Base-by-base conservation (phyloP, 768 basidiomycete genomes). In the Tricholoma bakamatsutake region DNA sequence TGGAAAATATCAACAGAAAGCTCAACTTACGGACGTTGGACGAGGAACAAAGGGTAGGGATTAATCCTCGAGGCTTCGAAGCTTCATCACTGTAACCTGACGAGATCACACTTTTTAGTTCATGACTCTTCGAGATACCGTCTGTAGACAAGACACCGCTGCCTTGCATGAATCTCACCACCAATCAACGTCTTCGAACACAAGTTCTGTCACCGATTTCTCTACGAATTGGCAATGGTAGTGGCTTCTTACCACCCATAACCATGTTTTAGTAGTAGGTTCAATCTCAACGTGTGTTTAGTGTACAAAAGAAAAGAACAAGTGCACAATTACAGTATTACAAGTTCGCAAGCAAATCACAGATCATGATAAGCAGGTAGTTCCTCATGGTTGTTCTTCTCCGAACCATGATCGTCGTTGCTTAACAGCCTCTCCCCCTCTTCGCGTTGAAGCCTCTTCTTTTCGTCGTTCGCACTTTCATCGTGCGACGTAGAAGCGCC, bases 381-480 rank as follows among this genome's bases (percentile, higher is more conserved):
- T 55, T 80, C 79, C 11, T 80, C 79, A 34, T 76, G 70, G 8
- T 71, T 66, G 49, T 65, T 64, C 56, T 66, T 65, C 56, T 66
- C 66, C 45, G 64, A 9, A 46, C 58, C 48, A 30, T 51, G 40
- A 28, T 55, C 42, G 40, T 33, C 61, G 37, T 49, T 61, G 52
- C 64, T 55, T 46, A 80, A 60, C 13, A 84, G 59, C 18, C 78
- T 74, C 60, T 88, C 88, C 51, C 84, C 73, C 61, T 87, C 84
- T 63, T 89, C 85, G 45, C 80, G 78, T 67, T 88, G 85, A 50
- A 82, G 61, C 18, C 84, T 69, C 64, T 69, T 76, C 76, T 85
- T 87, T 75, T 87, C 84, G 4, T 85, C 82, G 50, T 80, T 83
- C 0, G 85, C 82, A 50, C 74, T 75, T 65, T 83, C 80, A 24